phyloP scores from a whole-genome alignment of 2,329 filamentous ascomycete genomes.

The Pseudocercospora pini-densiflorae region DNA sequence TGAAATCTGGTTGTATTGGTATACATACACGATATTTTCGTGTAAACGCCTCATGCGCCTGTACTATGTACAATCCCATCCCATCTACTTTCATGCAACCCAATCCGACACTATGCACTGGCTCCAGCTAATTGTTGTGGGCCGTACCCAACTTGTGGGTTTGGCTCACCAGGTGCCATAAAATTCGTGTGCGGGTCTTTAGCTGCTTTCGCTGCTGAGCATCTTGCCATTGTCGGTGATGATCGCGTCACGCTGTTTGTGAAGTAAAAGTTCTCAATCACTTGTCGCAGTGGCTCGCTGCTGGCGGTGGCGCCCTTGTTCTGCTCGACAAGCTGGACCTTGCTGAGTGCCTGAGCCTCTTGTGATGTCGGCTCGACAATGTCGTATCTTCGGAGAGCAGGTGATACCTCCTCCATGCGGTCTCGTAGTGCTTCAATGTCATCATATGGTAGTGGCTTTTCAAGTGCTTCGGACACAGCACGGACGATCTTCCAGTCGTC shows the following conservation, averaged over 20 bases:
- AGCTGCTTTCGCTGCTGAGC: constrained; percentile 84
- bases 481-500: constrained; percentile 99
- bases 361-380: constrained; percentile 74
- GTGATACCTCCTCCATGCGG: constrained; percentile 94
- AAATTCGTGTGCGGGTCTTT: constrained; percentile 57
- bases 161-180: constrained; percentile 53
- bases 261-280: constrained; percentile 97
- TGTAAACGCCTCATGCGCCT: constrained; percentile 27
- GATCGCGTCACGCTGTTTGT: constrained; percentile 97
- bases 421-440: constrained; percentile 87
- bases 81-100: constrained; percentile 2
- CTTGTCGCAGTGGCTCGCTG: constrained; percentile 76
- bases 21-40: constrained; percentile 24
- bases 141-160: constrained; percentile 48
- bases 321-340: constrained; percentile 92
- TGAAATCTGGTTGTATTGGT: constrained; percentile 19
- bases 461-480: constrained; percentile 88
- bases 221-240: constrained; percentile 97
- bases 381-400: constrained; percentile 86
- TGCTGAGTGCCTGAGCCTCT: constrained; percentile 72
- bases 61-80: constrained; percentile 23
- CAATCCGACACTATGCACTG: constrained; percentile 23
- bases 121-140: constrained; percentile 30
- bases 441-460: constrained; percentile 85
- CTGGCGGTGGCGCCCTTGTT: constrained; percentile 85